These are phyloP conservation scores for Aspergillus heteromorphus DNA, from an alignment of 495 filamentous ascomycete species.

Conservation along the genomic window DNA sequence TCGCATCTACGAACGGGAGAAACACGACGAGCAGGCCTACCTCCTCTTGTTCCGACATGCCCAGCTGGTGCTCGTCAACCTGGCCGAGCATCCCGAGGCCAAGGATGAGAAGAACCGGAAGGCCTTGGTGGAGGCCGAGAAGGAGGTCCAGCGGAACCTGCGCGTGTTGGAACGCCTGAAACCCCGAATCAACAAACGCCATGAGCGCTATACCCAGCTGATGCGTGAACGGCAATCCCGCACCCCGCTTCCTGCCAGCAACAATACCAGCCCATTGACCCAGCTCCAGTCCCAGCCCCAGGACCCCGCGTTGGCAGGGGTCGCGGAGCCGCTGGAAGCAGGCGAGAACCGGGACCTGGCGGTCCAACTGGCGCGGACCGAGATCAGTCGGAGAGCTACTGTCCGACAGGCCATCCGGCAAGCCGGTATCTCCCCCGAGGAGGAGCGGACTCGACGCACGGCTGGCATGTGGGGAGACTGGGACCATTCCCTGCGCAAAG, in stretches of 20 bases:
- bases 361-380: constrained; percentile 67
- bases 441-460: constrained; percentile 50
- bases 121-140: constrained; percentile 43
- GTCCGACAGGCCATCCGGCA: constrained; percentile 50
- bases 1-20: constrained; percentile 75
- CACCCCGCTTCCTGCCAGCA: constrained; percentile 6
- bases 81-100: constrained; percentile 55
- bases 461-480: constrained; percentile 63
- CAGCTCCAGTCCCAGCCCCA: constrained; percentile 17
- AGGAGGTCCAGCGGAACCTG: constrained; percentile 50
- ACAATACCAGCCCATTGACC: not conserved
- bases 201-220: constrained; percentile 54
- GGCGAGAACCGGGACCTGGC: constrained; percentile 69
- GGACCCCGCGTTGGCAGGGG: constrained; percentile 36
- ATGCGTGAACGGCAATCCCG: constrained; percentile 44
- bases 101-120: constrained; percentile 44
- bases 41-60: constrained; percentile 80
- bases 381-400: constrained; percentile 64
- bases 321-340: constrained; percentile 57
- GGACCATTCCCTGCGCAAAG: constrained; percentile 36
- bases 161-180: constrained; percentile 58
- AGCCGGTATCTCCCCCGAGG: constrained; percentile 49
- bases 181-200: constrained; percentile 61
- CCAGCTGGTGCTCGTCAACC: constrained; percentile 57
- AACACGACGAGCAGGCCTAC: constrained; percentile 81